Conservation (phyloP, 2,329 filamentous ascomycete species). For the Tympanopsis confertula region DNA sequence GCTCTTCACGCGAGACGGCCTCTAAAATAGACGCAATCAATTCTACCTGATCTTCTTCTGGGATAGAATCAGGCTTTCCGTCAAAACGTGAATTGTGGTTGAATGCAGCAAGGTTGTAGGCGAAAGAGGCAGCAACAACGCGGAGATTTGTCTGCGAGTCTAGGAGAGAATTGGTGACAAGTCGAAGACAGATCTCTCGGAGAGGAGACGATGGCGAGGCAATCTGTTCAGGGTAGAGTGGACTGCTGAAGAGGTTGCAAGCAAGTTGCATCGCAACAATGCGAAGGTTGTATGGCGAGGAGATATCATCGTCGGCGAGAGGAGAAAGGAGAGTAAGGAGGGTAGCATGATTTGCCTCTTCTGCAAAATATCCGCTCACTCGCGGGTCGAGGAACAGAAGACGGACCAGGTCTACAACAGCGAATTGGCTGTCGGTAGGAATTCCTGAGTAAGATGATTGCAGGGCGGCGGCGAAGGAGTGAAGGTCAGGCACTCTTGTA, state of each 20-base stretch:
- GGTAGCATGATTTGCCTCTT: conserved; percentile 11
- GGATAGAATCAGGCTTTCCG: conserved; percentile 14
- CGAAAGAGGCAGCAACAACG: conserved; percentile 46
- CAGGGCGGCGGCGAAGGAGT: conserved; percentile 16
- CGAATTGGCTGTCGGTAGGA: conserved; percentile 40
- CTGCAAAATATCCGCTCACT: conserved; percentile 47
- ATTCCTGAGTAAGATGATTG: conserved; percentile 27
- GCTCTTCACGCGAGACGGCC: conserved; percentile 8
- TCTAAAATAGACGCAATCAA: neutral
- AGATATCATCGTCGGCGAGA: neutral
- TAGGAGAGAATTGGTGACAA: neutral
- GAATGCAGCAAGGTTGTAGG: conserved; percentile 46
- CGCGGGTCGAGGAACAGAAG: conserved; percentile 45
- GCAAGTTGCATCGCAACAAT: conserved; percentile 47
- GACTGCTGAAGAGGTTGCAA: conserved; percentile 47
- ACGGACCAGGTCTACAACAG: conserved; percentile 48
- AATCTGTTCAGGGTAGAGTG: conserved; percentile 38
- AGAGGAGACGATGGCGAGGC: conserved; percentile 24
- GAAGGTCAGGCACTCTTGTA: neutral
- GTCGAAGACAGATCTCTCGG: neutral
- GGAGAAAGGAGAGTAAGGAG: neutral
- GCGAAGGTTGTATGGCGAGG: conserved; percentile 42
- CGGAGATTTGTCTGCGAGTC: conserved; percentile 46
- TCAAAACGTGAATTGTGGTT: conserved; percentile 47
- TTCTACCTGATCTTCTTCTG: neutral